These are phyloP conservation scores for Metschnikowia baotianmanensis DNA, from an alignment of 805 yeast genomes.

Conservation along the genomic window DNA sequence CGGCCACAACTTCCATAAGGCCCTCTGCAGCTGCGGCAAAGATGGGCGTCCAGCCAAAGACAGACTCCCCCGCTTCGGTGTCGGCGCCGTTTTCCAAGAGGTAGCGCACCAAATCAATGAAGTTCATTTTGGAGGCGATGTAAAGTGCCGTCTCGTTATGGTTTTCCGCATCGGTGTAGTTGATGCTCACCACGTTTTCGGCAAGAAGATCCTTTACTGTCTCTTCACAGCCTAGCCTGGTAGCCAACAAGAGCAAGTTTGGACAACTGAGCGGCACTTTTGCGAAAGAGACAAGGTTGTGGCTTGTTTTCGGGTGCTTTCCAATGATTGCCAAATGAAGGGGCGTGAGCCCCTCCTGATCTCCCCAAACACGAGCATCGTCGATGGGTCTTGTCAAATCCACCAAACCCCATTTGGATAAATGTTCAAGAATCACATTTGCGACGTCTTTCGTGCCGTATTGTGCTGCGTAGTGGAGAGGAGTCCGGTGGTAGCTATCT, in stretches of 20 bases:
- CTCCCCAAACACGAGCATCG: conserved; percentile 62
- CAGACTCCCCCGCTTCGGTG: conserved; percentile 69
- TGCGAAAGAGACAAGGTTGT: conserved; percentile 48
- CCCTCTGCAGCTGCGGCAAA: conserved; percentile 92
- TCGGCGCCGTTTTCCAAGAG: conserved; percentile 62
- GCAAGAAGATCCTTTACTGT: conserved; percentile 53
- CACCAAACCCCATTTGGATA: conserved; percentile 61
- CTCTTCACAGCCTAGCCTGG: conserved; percentile 59
- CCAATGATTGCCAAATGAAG: conserved; percentile 81
- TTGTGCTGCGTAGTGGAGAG: conserved; percentile 86
- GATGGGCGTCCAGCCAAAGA: conserved; percentile 94
- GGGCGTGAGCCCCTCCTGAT: conserved; percentile 77
- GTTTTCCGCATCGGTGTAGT: conserved; percentile 57
- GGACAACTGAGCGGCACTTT: conserved; percentile 47
- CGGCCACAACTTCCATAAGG: conserved; percentile 49
- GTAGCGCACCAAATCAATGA: conserved; percentile 49
- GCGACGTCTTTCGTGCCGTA: conserved; percentile 73
- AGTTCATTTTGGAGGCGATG: conserved; percentile 68
- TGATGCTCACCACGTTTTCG: conserved; percentile 59
- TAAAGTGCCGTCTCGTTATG: conserved; percentile 78
- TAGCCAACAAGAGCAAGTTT: conserved; percentile 61
- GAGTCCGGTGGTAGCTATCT: conserved; percentile 79
- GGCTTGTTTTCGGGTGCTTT: conserved; percentile 73
- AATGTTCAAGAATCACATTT: conserved; percentile 51
- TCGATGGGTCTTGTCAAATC: conserved; percentile 51